Conservation (phyloP, 176 grass and related monocot species). For the Ananas comosus region DNA sequence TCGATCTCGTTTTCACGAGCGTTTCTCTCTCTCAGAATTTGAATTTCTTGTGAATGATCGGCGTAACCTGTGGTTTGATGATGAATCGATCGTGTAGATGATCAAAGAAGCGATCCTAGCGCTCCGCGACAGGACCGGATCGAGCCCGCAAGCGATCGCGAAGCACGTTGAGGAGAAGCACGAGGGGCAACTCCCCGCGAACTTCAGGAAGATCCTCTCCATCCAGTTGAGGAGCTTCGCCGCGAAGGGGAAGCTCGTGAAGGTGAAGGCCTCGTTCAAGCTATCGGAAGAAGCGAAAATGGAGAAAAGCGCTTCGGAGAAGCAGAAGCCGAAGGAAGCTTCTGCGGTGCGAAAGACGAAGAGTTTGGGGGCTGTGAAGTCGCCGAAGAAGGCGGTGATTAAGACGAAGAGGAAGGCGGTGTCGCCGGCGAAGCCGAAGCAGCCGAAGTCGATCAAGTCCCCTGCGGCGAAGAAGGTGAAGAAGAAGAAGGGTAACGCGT, state of each 20-base stretch:
- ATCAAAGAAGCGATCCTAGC: constrained; percentile 71
- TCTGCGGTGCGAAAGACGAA: background rate
- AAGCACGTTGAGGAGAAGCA: constrained; percentile 81
- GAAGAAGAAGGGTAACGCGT: constrained; percentile 4
- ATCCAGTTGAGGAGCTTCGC: constrained; percentile 39
- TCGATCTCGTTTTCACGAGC: background rate
- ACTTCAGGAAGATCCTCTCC: constrained; percentile 77
- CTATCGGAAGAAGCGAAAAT: constrained; percentile 56
- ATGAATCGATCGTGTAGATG: constrained; percentile 38
- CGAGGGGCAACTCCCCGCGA: constrained; percentile 44
- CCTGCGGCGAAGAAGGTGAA: constrained; percentile 34
- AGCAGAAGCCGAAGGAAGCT: constrained; percentile 32
- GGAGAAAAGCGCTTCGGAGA: background rate
- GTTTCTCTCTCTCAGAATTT: background rate
- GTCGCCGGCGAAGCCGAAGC: constrained; percentile 30
- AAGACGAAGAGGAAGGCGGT: constrained; percentile 16
- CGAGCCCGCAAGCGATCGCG: constrained; percentile 66
- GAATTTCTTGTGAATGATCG: background rate
- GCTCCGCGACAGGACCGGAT: constrained; percentile 74
- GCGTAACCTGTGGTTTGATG: background rate
- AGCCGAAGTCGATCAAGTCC: constrained; percentile 29
- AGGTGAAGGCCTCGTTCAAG: constrained; percentile 98
- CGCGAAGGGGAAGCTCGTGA: constrained; percentile 81
- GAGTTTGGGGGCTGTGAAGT: background rate
- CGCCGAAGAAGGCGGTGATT: constrained; percentile 9